These are phyloP conservation scores for Arachis stenosperma DNA, from an alignment of 306 rosid species.

Conservation along the genomic window DNA sequence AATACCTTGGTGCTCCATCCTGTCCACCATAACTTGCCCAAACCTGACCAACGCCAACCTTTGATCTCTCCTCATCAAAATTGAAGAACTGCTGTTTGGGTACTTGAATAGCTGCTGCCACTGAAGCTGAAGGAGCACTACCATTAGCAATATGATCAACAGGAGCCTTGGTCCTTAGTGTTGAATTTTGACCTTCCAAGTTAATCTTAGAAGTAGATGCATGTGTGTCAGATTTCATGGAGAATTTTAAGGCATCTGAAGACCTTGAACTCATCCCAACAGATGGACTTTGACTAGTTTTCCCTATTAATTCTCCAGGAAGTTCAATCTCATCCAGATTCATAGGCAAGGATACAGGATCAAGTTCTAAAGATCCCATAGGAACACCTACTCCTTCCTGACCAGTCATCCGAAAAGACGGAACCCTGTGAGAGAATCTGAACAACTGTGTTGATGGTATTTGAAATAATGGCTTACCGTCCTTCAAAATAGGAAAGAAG, in stretches of 20 bases:
- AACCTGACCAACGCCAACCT: conserved; percentile 66
- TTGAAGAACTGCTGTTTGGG: conserved; percentile 76
- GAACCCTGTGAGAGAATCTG: conserved; percentile 90
- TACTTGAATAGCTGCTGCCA: conserved; percentile 47
- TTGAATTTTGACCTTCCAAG: conserved; percentile 20
- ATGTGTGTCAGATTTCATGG: conserved; percentile 26
- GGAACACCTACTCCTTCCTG: conserved; percentile 77
- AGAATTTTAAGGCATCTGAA: conserved; percentile 23
- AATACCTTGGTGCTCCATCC: conserved; percentile 84
- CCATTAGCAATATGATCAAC: conserved; percentile 33
- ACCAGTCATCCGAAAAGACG: conserved; percentile 75
- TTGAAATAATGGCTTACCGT: conserved; percentile 35
- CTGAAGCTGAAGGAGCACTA: conserved; percentile 37
- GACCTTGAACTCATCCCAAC: conserved; percentile 3
- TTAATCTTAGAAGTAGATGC: conserved; percentile 34
- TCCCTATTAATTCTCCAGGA: conserved; percentile 41
- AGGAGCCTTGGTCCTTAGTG: conserved; percentile 24
- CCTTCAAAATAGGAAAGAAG: conserved; percentile 51
- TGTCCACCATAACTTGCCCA: conserved; percentile 91
- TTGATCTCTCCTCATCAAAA: conserved; percentile 69
- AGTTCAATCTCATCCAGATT: conserved; percentile 44
- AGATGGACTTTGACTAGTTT: conserved; percentile 27
- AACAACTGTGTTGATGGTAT: conserved; percentile 61
- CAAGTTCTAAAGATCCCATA: conserved; percentile 73
- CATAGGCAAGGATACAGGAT: conserved; percentile 70